Evolutionary conservation across 2,329 filamentous ascomycete genomes (phyloP).

Genomic region (Diaporthe sp.): DNA sequence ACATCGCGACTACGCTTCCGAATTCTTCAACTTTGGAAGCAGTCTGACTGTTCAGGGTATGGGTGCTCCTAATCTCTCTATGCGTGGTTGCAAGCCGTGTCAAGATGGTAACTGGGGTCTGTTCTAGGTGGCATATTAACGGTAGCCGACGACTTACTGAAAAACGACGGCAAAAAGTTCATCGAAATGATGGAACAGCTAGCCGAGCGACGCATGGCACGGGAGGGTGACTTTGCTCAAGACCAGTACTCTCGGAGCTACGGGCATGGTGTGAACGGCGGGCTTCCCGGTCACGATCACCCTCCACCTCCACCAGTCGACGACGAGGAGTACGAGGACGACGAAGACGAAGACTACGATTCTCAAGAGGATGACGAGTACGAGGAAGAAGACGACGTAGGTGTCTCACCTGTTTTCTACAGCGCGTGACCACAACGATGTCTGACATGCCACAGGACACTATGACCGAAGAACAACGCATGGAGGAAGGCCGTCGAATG

Average conservation of each 20-base stretch:
- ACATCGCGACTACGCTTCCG: conserved; percentile 76
- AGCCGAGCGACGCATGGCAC: conserved; percentile 95
- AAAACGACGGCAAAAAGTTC: conserved; percentile 99
- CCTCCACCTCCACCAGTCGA: conserved; percentile 80
- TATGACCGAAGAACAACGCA: conserved; percentile 98
- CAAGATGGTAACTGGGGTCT: conserved; percentile 39
- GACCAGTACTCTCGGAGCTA: conserved; percentile 56
- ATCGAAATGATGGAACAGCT: conserved; percentile 99
- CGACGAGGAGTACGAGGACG: conserved; percentile 64
- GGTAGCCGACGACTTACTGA: conserved; percentile 96
- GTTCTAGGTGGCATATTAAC: conserved; percentile 95
- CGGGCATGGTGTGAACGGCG: conserved; percentile 67
- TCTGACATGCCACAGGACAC: conserved; percentile 77
- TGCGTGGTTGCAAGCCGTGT: conserved; percentile 47
- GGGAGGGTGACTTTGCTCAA: conserved; percentile 86
- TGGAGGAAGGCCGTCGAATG: conserved; percentile 98
- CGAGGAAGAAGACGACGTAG: conserved; percentile 80
- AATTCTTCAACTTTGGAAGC: conserved; percentile 98
- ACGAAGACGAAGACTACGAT: conserved; percentile 72
- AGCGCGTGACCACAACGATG: neutral
- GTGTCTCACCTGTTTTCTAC: neutral
- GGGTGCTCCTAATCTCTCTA: conserved; percentile 48
- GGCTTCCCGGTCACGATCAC: conserved; percentile 76
- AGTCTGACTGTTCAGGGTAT: conserved; percentile 93
- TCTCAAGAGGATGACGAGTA: conserved; percentile 73